Evolutionary conservation across 371 early-diverging fungal species (phyloP), one percentile per base, ranked within the genome.

Genomic region (Haplosporangium sp.): DNA sequence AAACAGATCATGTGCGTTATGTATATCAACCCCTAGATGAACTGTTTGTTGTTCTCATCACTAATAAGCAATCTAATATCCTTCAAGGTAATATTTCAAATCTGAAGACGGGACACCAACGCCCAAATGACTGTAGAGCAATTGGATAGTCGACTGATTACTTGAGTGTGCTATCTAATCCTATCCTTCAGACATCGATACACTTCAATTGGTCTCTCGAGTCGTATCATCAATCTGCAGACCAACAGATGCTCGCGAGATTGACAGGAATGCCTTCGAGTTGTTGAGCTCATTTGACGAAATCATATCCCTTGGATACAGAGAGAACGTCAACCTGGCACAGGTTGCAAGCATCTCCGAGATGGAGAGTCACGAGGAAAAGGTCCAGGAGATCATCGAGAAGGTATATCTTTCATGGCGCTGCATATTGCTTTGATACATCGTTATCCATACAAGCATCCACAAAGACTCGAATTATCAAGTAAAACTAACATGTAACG

Each of bases 11-110:
- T 61, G 96, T 99, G 20, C 95, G 99, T 64, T 99, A 96, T 77
- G 96, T 98, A 56, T 99, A 97, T 86, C 94, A 98, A 86, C 98
- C 98, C n/a, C 88, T 97, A 63, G 98, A 98, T 63, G 95, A 96
- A 11, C 90, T 98, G 61, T 99, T 93, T 75, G 92, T 86, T 60
- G 81, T 86, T 39, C 77, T 86, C 13, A 79, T 86, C 64, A 85
- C 86, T 61, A 86, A 86, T 76, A 78, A 85, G 55, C 86, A 92
- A 85, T 91, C 91, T 68, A 93, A 92, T 65, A 95, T 95, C 65
- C 85, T 96, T 55, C 96, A 96, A 89, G 99, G 98, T 87, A 27
- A 27, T 27, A 27, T 27, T 27, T 27, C 27, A 27, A 27, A 27
- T 27, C 27, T 27, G 27, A 27, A 27, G 27, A 27, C 27, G 27